Conservation (phyloP, 2,329 filamentous ascomycete species). For the Furcasterigmium furcatum region DNA sequence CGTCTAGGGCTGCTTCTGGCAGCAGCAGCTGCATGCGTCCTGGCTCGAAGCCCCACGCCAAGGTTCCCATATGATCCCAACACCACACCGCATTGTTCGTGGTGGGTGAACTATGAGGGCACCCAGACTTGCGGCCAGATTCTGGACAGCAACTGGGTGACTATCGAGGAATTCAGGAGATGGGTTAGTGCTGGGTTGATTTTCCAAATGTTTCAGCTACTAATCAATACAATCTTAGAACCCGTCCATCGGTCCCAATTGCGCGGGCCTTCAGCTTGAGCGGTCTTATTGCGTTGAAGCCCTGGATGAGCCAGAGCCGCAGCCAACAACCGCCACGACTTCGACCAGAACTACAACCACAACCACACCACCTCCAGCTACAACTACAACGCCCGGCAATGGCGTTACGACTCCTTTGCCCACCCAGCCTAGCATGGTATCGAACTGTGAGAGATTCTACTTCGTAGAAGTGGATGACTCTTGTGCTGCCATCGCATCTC, state of each 20-base stretch:
- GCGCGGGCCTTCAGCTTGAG: neutral
- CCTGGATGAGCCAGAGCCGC: slow-evolving; percentile 3
- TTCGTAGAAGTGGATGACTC: slow-evolving; percentile 13
- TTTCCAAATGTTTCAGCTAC: too few species aligned
- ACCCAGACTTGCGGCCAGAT: neutral
- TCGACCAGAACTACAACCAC: slow-evolving; percentile 11
- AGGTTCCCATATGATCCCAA: neutral
- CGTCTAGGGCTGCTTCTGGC: too few species aligned
- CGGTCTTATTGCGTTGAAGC: slow-evolving; percentile 6
- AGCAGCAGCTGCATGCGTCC: too few species aligned
- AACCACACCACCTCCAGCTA: slow-evolving; percentile 4
- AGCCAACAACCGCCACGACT: neutral
- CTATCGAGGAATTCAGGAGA: slow-evolving; percentile 2
- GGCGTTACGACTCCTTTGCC: slow-evolving; percentile 23
- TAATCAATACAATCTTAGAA: neutral
- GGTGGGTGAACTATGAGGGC: slow-evolving; percentile 4
- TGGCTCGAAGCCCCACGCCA: too few species aligned
- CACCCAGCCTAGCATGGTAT: slow-evolving; percentile 20
- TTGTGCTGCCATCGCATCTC: slow-evolving; percentile 18
- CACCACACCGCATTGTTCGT: slow-evolving; percentile 3
- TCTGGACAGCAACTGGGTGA: slow-evolving; percentile 1
- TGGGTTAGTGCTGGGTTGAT: too few species aligned
- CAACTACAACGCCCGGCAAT: slow-evolving; percentile 10
- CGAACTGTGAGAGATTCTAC: slow-evolving; percentile 24
- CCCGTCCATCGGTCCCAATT: slow-evolving; percentile 1